phyloP scores from a whole-genome alignment of 306 rosid genomes.

The Acacia crassicarpa region DNA sequence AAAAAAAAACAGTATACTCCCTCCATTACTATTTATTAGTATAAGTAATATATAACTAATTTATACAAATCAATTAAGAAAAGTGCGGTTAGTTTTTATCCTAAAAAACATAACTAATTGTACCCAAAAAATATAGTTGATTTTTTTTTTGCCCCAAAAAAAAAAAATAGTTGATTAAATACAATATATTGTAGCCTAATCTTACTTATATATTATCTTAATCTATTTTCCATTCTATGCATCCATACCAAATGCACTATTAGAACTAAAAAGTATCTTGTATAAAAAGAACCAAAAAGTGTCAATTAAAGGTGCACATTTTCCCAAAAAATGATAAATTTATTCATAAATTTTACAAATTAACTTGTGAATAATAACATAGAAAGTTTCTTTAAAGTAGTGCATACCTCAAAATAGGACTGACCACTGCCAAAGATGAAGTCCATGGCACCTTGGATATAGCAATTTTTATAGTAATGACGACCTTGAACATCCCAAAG shows the following conservation, averaged over 20 bases:
- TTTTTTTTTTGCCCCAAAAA: too few species aligned
- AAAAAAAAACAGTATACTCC: not conserved
- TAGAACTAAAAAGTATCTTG: not conserved
- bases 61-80: not conserved
- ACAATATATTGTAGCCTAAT: not conserved
- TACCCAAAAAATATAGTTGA: not conserved
- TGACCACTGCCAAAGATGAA: conserved; percentile 52
- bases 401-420: conserved; percentile 37
- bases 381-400: not conserved
- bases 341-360: not conserved
- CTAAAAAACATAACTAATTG: too few species aligned
- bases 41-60: too few species aligned
- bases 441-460: conserved; percentile 47
- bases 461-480: conserved; percentile 40
- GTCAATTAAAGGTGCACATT: too few species aligned
- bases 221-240: not conserved
- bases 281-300: too few species aligned
- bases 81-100: not conserved
- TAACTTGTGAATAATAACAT: not conserved
- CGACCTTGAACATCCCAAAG: conserved; percentile 48
- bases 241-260: not conserved
- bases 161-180: not conserved
- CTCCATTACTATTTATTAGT: too few species aligned
- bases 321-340: too few species aligned
- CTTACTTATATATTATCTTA: not conserved